phyloP scores from a whole-genome alignment of 2,329 filamentous ascomycete species.

The Proliferodiscus dingleyae region DNA sequence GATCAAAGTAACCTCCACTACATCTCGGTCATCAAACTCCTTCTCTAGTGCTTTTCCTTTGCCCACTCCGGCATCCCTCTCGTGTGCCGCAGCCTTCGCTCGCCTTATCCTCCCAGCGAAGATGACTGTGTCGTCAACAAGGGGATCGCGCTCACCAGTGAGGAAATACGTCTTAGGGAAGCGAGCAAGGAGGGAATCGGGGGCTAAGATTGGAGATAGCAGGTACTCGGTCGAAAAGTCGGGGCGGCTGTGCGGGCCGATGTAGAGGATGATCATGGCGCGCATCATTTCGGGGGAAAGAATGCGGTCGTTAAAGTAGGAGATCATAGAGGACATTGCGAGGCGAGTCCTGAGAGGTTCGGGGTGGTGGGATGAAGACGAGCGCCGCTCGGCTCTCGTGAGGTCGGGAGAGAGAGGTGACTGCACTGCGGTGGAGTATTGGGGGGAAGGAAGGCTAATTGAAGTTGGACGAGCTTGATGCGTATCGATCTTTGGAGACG shows the following conservation, averaged over 20 bases:
- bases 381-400: constrained; percentile 2
- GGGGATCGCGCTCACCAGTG: constrained; percentile 88
- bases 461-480: constrained; percentile 8
- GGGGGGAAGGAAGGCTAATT: constrained; percentile 20
- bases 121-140: constrained; percentile 95
- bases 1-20: constrained; percentile 77
- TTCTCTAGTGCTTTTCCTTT: constrained; percentile 46
- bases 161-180: constrained; percentile 95
- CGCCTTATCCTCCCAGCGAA: constrained; percentile 86
- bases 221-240: constrained; percentile 91
- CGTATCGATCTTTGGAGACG: constrained; percentile 10
- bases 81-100: constrained; percentile 58
- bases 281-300: constrained; percentile 98
- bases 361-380: constrained; percentile 44
- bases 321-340: constrained; percentile 94
- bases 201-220: constrained; percentile 83
- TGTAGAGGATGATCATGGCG: constrained; percentile 97
- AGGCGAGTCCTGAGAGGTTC: constrained; percentile 73
- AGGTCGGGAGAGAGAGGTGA: constrained; percentile 18
- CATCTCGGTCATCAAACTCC: constrained; percentile 66
- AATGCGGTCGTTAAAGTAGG: constrained; percentile 94
- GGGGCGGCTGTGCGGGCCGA: constrained; percentile 87
- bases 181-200: constrained; percentile 73
- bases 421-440: constrained; percentile 25
- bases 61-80: constrained; percentile 49